phyloP scores from a whole-genome alignment of 805 yeast genomes.

The Candida loeiensis region DNA sequence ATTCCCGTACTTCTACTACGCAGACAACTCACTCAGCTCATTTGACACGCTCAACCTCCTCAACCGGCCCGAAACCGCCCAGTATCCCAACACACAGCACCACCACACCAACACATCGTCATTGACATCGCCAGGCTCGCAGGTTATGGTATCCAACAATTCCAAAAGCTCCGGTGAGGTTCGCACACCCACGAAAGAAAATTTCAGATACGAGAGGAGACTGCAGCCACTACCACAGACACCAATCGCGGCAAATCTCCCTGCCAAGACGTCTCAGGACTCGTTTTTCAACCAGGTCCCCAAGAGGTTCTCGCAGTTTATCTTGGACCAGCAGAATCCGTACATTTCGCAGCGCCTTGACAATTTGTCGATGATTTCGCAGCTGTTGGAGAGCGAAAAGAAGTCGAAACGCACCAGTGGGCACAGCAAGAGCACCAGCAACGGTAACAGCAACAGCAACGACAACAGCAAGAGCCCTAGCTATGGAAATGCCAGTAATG shows the following conservation, averaged over 20 bases:
- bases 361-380: slow-evolving; percentile 16
- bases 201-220: not conserved
- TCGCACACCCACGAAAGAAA: not conserved
- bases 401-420: slow-evolving; percentile 5
- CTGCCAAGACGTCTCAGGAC: slow-evolving; percentile 6
- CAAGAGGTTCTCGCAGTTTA: slow-evolving; percentile 37
- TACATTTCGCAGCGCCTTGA: slow-evolving; percentile 18
- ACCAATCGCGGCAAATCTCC: not conserved
- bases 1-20: slow-evolving; percentile 23
- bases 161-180: slow-evolving; percentile 1
- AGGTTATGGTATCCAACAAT: not conserved
- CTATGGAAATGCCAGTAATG: not conserved
- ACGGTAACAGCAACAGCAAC: no score
- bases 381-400: slow-evolving; percentile 11
- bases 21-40: slow-evolving; percentile 18
- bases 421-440: slow-evolving; percentile 1
- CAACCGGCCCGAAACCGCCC: slow-evolving; percentile 6
- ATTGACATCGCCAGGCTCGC: slow-evolving; percentile 4
- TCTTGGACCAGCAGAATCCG: slow-evolving; percentile 32
- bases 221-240: not conserved
- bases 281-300: slow-evolving; percentile 34
- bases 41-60: slow-evolving; percentile 27
- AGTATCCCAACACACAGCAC: slow-evolving; percentile 28
- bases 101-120: slow-evolving; percentile 6
- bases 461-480: not conserved